A percentile compares a stretch with the other conserved stretches of the same genome.
Conservation (phyloP, 306 rosid species). For the Rosa lucieae region DNA sequence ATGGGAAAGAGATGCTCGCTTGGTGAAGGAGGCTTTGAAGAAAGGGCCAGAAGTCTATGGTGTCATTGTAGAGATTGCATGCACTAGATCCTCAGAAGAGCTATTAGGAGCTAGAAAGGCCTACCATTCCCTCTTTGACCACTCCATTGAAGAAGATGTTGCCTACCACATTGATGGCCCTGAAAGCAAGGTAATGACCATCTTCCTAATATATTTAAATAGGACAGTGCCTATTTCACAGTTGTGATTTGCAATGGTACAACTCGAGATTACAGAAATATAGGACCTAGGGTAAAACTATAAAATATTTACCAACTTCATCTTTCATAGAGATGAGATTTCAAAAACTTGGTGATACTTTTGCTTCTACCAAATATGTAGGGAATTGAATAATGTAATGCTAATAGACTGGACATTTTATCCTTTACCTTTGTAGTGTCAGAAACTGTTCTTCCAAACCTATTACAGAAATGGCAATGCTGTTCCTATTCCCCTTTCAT, state of each 20-base stretch:
- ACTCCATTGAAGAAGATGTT: slow-evolving; percentile 90
- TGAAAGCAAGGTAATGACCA: slow-evolving; percentile 55
- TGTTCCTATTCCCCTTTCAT: not conserved
- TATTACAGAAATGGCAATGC: not conserved
- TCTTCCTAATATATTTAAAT: too few species aligned
- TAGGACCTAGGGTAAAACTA: not conserved
- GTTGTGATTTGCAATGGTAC: not conserved
- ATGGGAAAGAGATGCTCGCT: slow-evolving; percentile 96
- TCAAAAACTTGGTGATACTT: not conserved
- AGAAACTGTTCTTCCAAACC: not conserved
- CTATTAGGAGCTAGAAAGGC: slow-evolving; percentile 86
- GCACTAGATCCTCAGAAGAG: slow-evolving; percentile 81
- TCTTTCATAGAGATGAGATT: not conserved
- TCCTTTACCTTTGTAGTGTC: not conserved
- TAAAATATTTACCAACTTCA: not conserved
- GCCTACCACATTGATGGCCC: slow-evolving; percentile 53
- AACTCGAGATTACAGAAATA: not conserved
- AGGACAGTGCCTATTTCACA: not conserved
- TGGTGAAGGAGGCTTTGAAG: slow-evolving; percentile 64
- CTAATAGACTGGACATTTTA: not conserved
- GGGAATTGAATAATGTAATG: not conserved
- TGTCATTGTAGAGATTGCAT: slow-evolving; percentile 71
- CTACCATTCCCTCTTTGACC: slow-evolving; percentile 90
- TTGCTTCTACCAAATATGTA: not conserved
- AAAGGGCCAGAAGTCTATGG: slow-evolving; percentile 53